Percentiles rank a stretch among this genome's conserved stretches.
Conservation (phyloP, 75 land plant genomes). For the Picea glauca region DNA sequence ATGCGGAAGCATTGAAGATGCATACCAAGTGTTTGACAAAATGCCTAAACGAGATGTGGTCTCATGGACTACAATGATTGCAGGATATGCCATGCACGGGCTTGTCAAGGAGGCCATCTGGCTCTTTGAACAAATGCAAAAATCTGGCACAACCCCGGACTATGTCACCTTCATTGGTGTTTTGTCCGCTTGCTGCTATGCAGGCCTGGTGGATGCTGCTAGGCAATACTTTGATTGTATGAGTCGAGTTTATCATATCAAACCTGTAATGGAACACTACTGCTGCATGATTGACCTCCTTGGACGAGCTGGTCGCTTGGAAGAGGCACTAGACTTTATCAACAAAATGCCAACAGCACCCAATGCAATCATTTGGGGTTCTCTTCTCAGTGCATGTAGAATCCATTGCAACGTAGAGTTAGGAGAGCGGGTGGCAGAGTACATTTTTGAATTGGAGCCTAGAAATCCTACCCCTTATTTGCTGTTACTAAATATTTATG, state of each 20-base stretch:
- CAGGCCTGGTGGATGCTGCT: slow-evolving; percentile 7
- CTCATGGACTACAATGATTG: slow-evolving; percentile 21
- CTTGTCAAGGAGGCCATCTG: slow-evolving; percentile 10
- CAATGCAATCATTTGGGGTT: not conserved
- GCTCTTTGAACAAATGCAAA: slow-evolving; percentile 19
- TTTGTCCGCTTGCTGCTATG: slow-evolving; percentile 24
- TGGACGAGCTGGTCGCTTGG: slow-evolving; percentile 14
- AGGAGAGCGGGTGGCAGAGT: not conserved
- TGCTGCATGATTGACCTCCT: slow-evolving; percentile 16
- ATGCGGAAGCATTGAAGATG: slow-evolving; percentile 9
- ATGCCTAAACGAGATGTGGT: slow-evolving; percentile 11
- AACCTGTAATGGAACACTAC: slow-evolving; percentile 7
- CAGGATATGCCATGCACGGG: slow-evolving; percentile 29
- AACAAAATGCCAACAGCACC: not conserved
- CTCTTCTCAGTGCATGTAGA: slow-evolving; percentile 11
- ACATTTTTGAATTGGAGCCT: not conserved
- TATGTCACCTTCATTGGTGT: slow-evolving; percentile 20
- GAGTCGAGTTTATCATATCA: not conserved
- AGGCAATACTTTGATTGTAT: not conserved
- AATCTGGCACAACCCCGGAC: slow-evolving; percentile 23
- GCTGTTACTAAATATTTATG: not conserved
- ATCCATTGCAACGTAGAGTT: not conserved
- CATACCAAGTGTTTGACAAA: slow-evolving; percentile 6
- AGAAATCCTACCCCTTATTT: not conserved
- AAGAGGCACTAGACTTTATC: slow-evolving; percentile 12